Conservation (phyloP, 2,329 filamentous ascomycete species). For the Reticulascus tulasneorum region DNA sequence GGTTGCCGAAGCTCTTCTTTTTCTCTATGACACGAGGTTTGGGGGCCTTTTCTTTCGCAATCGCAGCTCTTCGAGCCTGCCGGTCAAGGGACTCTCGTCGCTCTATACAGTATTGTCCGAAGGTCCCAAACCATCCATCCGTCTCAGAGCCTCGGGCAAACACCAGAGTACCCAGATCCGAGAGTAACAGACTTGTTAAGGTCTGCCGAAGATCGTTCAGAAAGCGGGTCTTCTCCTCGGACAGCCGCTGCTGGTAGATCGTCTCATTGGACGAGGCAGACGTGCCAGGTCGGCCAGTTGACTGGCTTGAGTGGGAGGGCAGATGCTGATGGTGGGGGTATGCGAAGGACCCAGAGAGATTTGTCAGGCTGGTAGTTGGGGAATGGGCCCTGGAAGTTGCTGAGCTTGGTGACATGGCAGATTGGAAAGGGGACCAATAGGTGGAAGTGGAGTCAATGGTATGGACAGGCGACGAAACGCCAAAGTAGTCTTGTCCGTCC, state of each 20-base stretch:
- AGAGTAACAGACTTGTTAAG: slow-evolving; percentile 78
- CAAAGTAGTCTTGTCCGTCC: slow-evolving; percentile 68
- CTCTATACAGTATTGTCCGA: slow-evolving; percentile 64
- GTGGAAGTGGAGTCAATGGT: slow-evolving; percentile 73
- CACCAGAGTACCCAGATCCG: slow-evolving; percentile 81
- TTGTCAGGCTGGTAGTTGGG: slow-evolving; percentile 58
- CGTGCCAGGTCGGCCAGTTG: slow-evolving; percentile 57
- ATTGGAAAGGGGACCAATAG: slow-evolving; percentile 86
- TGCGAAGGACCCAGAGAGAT: slow-evolving; percentile 48
- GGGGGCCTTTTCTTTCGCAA: slow-evolving; percentile 35
- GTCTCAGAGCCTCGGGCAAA: slow-evolving; percentile 91
- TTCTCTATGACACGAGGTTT: slow-evolving; percentile 56
- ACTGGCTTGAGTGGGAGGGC: slow-evolving; percentile 42
- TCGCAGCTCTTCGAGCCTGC: slow-evolving; percentile 35
- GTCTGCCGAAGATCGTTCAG: slow-evolving; percentile 73
- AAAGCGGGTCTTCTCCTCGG: slow-evolving; percentile 74
- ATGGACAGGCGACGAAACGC: slow-evolving; percentile 62
- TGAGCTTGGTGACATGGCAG: slow-evolving; percentile 60
- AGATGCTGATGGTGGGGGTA: slow-evolving; percentile 36
- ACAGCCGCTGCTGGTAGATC: slow-evolving; percentile 55
- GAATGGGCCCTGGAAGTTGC: slow-evolving; percentile 56
- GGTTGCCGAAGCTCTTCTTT: slow-evolving; percentile 65
- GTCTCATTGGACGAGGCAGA: slow-evolving; percentile 66
- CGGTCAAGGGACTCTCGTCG: slow-evolving; percentile 53
- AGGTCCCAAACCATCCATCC: slow-evolving; percentile 75